These are phyloP conservation scores for Rhizophora mangle DNA, from an alignment of 345 rosid species.

Conservation along the genomic window DNA sequence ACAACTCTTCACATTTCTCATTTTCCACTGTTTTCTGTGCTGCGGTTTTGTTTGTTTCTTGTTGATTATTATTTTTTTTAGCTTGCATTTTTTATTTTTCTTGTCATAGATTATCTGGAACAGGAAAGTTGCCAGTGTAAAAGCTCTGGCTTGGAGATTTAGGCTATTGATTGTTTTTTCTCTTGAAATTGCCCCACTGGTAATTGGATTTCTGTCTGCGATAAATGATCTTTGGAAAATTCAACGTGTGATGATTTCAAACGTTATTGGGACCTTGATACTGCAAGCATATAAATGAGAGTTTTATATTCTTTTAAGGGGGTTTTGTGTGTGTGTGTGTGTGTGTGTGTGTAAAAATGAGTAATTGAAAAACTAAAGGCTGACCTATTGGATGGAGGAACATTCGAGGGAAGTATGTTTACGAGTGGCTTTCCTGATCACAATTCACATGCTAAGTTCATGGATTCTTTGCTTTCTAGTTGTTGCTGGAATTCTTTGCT, in stretches of 20 bases:
- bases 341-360: no score
- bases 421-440: not conserved
- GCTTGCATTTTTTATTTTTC: not conserved
- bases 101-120: not conserved
- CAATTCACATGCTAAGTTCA: not conserved
- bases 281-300: no score
- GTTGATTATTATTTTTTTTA: not conserved
- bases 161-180: not conserved
- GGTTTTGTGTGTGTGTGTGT: no score
- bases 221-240: no score
- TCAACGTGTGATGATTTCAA: no score
- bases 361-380: no score
- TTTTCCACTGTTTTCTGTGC: no score
- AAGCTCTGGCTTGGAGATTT: not conserved
- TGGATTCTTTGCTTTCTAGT: not conserved
- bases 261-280: no score
- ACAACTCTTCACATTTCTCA: not conserved
- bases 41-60: constrained; percentile 6
- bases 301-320: no score
- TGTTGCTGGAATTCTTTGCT: not conserved
- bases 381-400: not conserved
- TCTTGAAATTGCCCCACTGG: not conserved
- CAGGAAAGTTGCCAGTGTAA: not conserved
- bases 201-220: not conserved
- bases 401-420: not conserved